Evolutionary conservation across 2,329 filamentous ascomycete species (phyloP).

Genomic region (Penicillium freii): DNA sequence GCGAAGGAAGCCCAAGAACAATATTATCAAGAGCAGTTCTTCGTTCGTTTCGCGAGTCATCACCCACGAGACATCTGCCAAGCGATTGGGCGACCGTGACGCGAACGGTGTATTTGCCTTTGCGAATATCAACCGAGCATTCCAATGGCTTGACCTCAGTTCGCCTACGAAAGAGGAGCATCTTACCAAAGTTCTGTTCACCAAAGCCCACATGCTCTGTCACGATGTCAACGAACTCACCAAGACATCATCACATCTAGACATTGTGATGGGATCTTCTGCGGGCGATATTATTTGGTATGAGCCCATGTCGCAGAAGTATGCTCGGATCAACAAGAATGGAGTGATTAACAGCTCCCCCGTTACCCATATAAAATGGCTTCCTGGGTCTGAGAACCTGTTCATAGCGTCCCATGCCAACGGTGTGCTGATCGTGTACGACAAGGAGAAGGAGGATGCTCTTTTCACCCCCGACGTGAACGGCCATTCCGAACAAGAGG

Average conservation of each 20-base stretch:
- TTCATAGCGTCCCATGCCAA: slow-evolving; percentile 93
- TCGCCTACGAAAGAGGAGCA: slow-evolving; percentile 73
- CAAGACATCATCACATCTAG: slow-evolving; percentile 75
- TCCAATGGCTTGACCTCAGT: slow-evolving; percentile 92
- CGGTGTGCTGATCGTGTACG: slow-evolving; percentile 86
- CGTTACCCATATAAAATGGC: slow-evolving; percentile 85
- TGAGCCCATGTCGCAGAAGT: slow-evolving; percentile 93
- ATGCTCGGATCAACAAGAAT: slow-evolving; percentile 94
- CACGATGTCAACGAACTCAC: slow-evolving; percentile 88
- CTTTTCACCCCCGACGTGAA: slow-evolving; percentile 67
- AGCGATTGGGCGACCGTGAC: slow-evolving; percentile 75
- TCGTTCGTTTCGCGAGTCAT: slow-evolving; percentile 98
- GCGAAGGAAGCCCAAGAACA: slow-evolving; percentile 92
- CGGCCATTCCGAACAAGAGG: slow-evolving; percentile 27
- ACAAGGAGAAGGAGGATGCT: slow-evolving; percentile 93
- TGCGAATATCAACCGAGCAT: slow-evolving; percentile 90
- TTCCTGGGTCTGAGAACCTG: slow-evolving; percentile 88
- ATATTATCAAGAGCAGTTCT: slow-evolving; percentile 97
- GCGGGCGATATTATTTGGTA: slow-evolving; percentile 98
- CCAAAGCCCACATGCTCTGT: slow-evolving; percentile 90
- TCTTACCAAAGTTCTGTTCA: slow-evolving; percentile 93
- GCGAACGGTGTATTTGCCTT: slow-evolving; percentile 83
- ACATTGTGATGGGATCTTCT: slow-evolving; percentile 93
- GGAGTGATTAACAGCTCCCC: slow-evolving; percentile 84
- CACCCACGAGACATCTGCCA: slow-evolving; percentile 75